Evolutionary conservation across 2,329 filamentous ascomycete species (phyloP).

Genomic region (Lachnellula suecica): DNA sequence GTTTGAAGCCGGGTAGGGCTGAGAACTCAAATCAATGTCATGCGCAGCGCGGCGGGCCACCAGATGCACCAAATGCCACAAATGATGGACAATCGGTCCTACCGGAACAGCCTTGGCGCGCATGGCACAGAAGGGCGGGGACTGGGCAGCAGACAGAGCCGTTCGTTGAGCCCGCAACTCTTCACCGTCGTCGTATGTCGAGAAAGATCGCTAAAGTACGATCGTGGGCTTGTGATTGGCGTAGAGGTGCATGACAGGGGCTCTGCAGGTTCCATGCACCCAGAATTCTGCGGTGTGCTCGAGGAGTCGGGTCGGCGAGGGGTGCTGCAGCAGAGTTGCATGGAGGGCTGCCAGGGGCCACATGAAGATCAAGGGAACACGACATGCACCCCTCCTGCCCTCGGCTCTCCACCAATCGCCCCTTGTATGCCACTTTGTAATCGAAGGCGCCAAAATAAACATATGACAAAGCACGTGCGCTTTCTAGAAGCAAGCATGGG

Average conservation of each 20-base stretch:
- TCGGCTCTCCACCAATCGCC: not conserved
- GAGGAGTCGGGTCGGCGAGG: constrained; percentile 3
- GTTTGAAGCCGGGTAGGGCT: not conserved
- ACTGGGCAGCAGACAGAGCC: not conserved
- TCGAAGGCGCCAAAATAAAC: constrained; percentile 26
- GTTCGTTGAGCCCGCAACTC: not conserved
- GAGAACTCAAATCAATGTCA: not conserved
- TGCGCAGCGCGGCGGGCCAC: not conserved
- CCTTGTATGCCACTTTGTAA: constrained; percentile 15
- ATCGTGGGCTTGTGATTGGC: constrained; percentile 6
- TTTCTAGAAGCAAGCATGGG: constrained; percentile 25
- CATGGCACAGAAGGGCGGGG: not conserved
- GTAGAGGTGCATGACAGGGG: constrained; percentile 9
- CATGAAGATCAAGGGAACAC: not conserved
- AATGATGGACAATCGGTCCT: not conserved
- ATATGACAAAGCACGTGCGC: constrained; percentile 29
- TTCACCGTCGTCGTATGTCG: constrained; percentile 15
- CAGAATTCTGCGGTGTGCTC: constrained; percentile 15
- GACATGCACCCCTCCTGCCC: not conserved
- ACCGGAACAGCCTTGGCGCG: not conserved
- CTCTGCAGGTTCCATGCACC: constrained; percentile 1
- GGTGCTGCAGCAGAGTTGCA: not conserved
- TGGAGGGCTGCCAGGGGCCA: not conserved
- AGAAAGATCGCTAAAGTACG: constrained; percentile 7
- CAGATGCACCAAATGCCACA: not conserved